Base-by-base conservation (phyloP, 2,329 filamentous ascomycete species). In the Endoconidiophora polonica region DNA sequence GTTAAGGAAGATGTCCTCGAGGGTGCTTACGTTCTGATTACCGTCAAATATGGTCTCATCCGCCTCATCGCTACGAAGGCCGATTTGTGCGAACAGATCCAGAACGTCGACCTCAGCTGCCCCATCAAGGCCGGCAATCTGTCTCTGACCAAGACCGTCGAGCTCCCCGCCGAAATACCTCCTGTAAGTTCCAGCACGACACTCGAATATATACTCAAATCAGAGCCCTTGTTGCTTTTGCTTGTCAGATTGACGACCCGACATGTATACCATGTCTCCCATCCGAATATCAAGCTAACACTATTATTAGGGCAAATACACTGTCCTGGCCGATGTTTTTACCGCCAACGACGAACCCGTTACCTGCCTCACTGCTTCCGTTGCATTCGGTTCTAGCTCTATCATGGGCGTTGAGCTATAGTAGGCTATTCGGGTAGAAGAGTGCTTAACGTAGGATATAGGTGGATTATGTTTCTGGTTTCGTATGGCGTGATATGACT, bases 21-120 rank as follows among this genome's bases (percentile, higher is more conserved):
- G 52, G 90, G 86, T 52, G 86, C 90, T 54, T 86, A 84, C 59
- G 82, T 95, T 55, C 72, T 81, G 44, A 65, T 98, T 39, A 75
- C 80, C 57, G 90, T 98, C 67, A 95, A 94, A 69, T 95, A 94
- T 65, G 90, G 90, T 54, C 72, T 94, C 57, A 95, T 98, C 65
- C 84, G 79, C 50, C 76, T 98, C 56, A 78, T 98, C 65, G 85
- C 76, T 64, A 83, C 83, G 56, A 76, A 73, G 57, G 79, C 81
- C 59, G 83, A 94, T 61, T 76, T 96, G 37, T 98, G 91, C 70
- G 84, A 95, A 54, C 82, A 94, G 63, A 77, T 94, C 56, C 71
- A 76, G 62, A 87, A 95, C 57, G 86, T 95, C 42, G 86, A 95
- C 59, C 70, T 96, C 52, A 68, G 85, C 59, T 98, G 91, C 66